phyloP scores from a whole-genome alignment of 345 rosid genomes.

The Populus deltoides region DNA sequence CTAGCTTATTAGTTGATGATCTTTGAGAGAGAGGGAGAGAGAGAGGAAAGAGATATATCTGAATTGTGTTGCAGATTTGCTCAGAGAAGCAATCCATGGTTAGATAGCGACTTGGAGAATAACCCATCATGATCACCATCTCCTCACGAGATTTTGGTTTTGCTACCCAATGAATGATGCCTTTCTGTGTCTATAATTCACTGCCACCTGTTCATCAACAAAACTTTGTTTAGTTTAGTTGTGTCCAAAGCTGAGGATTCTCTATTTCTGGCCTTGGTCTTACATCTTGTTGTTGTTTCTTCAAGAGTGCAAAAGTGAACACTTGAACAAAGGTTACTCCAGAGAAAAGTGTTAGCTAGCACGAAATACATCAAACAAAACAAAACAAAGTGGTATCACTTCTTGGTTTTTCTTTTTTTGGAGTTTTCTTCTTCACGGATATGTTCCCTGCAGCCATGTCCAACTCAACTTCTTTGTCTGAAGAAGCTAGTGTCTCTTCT shows the following conservation, averaged over 20 bases:
- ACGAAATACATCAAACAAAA: constrained; percentile 19
- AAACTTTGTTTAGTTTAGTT: constrained; percentile 40
- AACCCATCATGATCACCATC: constrained; percentile 60
- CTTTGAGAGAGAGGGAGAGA: constrained; percentile 22
- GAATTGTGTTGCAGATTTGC: constrained; percentile 37
- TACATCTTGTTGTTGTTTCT: constrained; percentile 24
- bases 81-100: constrained; percentile 50
- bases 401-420: constrained; percentile 38
- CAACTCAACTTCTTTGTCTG: constrained; percentile 58
- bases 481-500: constrained; percentile 68
- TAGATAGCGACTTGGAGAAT: constrained; percentile 71
- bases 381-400: constrained; percentile 7
- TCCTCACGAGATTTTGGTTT: constrained; percentile 61
- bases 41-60: constrained; percentile 34
- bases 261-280: constrained; percentile 20
- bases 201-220: constrained; percentile 40
- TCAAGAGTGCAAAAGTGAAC: constrained; percentile 20
- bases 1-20: neutral
- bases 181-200: constrained; percentile 55
- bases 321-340: constrained; percentile 12
- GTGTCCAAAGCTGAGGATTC: constrained; percentile 46
- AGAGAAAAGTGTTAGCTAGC: neutral
- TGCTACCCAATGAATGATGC: constrained; percentile 57
- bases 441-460: constrained; percentile 69
- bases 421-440: constrained; percentile 41